A percentile compares a stretch with the other conserved stretches of the same genome.
phyloP scores from a whole-genome alignment of 169 alveolate species.

The Nephromyces sp. region DNA sequence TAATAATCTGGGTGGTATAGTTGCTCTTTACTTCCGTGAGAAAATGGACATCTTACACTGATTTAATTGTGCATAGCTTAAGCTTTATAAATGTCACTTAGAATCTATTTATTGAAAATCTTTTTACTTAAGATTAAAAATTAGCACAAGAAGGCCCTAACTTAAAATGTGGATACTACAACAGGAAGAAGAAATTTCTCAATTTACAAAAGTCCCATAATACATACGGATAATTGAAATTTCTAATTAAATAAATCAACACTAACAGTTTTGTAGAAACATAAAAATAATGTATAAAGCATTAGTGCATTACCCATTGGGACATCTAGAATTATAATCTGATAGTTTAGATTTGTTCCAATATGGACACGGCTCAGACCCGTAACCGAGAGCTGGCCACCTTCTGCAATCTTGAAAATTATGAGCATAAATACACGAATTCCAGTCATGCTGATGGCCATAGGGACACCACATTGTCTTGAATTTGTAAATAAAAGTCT shows the following conservation, averaged over 20 bases:
- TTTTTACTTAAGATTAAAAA: no score
- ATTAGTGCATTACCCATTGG: conserved; percentile 27
- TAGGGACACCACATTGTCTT: conserved; percentile 53
- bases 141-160: no score
- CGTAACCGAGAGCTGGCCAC: conserved; percentile 15
- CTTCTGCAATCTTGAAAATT: conserved; percentile 42
- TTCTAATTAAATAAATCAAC: no score
- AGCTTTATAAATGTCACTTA: no score
- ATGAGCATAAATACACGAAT: conserved; percentile 48
- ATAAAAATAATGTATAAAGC: no score
- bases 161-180: no score
- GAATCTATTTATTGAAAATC: no score
- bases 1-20: conserved; percentile 48
- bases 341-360: conserved; percentile 28
- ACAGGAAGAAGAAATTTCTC: no score
- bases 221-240: no score
- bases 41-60: conserved; percentile 40
- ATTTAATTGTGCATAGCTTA: no score
- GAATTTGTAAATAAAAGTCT: conserved; percentile 26
- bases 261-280: no score
- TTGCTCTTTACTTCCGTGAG: conserved; percentile 54
- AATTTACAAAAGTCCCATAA: no score
- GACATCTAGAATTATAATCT: conserved; percentile 27
- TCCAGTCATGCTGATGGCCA: conserved; percentile 55
- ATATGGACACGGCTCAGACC: conserved; percentile 36